Evolutionary conservation across 805 yeast genomes (phyloP).

Genomic region (Limtongia smithiae): DNA sequence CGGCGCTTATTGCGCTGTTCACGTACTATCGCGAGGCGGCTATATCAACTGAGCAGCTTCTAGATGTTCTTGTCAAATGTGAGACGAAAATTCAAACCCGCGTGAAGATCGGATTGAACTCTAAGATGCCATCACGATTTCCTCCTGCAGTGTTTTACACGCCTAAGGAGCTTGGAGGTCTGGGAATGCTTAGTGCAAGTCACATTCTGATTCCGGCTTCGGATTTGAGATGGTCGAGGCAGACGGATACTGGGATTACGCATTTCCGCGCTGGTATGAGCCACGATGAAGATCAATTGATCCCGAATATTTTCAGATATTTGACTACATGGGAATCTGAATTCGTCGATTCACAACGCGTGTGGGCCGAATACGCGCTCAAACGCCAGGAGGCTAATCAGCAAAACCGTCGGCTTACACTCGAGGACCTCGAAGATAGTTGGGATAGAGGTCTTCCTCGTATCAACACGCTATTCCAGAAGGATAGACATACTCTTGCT

Average conservation of each 20-base stretch:
- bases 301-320: conserved; percentile 92
- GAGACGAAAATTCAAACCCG: conserved; percentile 92
- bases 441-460: conserved; percentile 99
- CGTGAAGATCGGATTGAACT: conserved; percentile 90
- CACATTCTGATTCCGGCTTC: conserved; percentile 93
- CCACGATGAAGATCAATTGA: conserved; percentile 64
- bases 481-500: conserved; percentile 89
- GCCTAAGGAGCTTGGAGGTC: conserved; percentile 94
- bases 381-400: conserved; percentile 83
- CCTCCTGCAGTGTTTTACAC: conserved; percentile 99
- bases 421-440: conserved; percentile 88
- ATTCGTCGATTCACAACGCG: conserved; percentile 87
- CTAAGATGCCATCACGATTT: conserved; percentile 97
- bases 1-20: conserved; percentile 79
- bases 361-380: conserved; percentile 95
- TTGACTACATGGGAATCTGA: conserved; percentile 97
- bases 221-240: conserved; percentile 85
- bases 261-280: conserved; percentile 94
- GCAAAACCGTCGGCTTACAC: conserved; percentile 78
- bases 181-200: conserved; percentile 96
- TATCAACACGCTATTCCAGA: conserved; percentile 90
- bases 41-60: conserved; percentile 68
- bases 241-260: conserved; percentile 90
- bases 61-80: conserved; percentile 80
- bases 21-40: conserved; percentile 93